Conservation (phyloP, 2,329 filamentous ascomycete species). For the Didymellaceae sp. region DNA sequence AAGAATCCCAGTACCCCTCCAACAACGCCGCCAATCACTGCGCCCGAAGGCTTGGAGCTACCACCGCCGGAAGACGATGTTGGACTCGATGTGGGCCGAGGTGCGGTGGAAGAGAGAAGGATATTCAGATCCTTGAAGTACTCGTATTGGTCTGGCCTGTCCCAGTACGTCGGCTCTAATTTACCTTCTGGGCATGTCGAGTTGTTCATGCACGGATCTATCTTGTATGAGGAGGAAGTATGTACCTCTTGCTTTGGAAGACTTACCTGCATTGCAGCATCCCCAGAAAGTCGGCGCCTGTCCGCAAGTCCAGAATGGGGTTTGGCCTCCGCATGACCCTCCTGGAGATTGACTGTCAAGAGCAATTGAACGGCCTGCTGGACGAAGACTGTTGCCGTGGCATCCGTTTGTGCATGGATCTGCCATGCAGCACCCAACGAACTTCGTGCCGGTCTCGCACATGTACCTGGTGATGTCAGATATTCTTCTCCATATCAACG, state of each 20-base stretch:
- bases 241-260: too few species aligned
- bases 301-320: conserved; percentile 46
- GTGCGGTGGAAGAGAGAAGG: conserved; percentile 9
- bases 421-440: conserved; percentile 47
- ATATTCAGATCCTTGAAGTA: conserved; percentile 22
- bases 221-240: conserved; percentile 44
- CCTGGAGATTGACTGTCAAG: conserved; percentile 36
- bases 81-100: conserved; percentile 1
- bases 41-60: not conserved
- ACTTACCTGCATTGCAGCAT: not conserved
- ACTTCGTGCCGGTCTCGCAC: conserved; percentile 31
- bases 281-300: conserved; percentile 32
- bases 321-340: conserved; percentile 33
- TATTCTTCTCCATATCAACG: not conserved
- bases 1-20: conserved; percentile 1
- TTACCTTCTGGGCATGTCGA: conserved; percentile 32
- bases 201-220: conserved; percentile 41
- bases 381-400: conserved; percentile 32
- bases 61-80: not conserved
- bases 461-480: conserved; percentile 10
- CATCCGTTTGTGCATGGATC: conserved; percentile 47
- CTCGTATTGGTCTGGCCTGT: conserved; percentile 21
- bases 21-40: conserved; percentile 11
- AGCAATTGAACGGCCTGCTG: conserved; percentile 39
- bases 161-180: conserved; percentile 28